Conservation (phyloP, 192 early-diverging fungal species). For the Chytriomyces hyalinus region DNA sequence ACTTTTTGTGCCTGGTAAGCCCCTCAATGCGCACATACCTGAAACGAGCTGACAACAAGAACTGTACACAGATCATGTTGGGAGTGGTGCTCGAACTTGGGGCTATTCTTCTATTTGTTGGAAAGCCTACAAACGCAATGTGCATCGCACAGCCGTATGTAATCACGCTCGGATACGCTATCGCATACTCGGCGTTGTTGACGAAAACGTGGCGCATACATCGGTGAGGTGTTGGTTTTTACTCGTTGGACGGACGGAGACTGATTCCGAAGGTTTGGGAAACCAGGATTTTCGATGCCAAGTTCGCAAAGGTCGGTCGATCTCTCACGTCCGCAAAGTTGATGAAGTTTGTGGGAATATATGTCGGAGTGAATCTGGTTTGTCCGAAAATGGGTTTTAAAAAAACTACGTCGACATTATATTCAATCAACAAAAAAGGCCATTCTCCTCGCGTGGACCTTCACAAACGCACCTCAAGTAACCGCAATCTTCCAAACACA, state of each 20-base stretch:
- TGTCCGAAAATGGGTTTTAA: not conserved
- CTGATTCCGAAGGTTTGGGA: not conserved
- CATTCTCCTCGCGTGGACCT: not conserved
- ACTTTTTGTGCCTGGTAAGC: not conserved
- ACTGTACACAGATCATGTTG: not conserved
- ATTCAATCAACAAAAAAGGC: not conserved
- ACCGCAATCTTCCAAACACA: not conserved
- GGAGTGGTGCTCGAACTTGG: not conserved
- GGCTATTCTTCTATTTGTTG: not conserved
- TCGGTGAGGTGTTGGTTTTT: not conserved
- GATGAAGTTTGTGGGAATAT: not conserved
- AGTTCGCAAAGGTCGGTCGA: not conserved
- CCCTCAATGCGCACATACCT: not conserved
- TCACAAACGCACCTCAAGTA: not conserved
- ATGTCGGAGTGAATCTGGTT: not conserved
- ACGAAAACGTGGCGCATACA: constrained; percentile 1
- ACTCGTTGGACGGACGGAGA: not conserved
- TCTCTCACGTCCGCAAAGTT: not conserved
- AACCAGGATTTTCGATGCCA: not conserved
- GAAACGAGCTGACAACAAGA: not conserved
- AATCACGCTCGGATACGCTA: not conserved
- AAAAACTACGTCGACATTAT: not conserved
- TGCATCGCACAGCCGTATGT: not conserved
- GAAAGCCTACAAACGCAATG: not conserved
- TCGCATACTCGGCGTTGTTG: not conserved